Conservation (phyloP, 2,329 filamentous ascomycete species). For the Colletotrichum truncatum region DNA sequence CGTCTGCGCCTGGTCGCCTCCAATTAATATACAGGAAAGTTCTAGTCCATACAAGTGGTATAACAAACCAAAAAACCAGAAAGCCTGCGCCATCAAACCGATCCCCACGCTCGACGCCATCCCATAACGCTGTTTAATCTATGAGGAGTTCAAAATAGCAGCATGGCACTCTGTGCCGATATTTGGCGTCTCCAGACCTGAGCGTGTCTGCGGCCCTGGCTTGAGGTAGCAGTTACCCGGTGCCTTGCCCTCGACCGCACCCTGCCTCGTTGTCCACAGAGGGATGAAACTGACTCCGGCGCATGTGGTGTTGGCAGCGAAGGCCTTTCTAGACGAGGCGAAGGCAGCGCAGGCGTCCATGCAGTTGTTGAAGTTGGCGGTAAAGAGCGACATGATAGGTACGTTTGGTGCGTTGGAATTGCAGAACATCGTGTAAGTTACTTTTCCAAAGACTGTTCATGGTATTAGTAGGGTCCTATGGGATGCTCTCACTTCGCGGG, state of each 20-base stretch:
- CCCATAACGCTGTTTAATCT: not conserved
- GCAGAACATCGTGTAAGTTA: slow-evolving; percentile 53
- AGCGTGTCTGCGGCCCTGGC: slow-evolving; percentile 44
- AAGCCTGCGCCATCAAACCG: not conserved
- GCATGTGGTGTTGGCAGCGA: slow-evolving; percentile 38
- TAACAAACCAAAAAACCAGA: slow-evolving; percentile 7
- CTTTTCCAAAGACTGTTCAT: slow-evolving; percentile 44
- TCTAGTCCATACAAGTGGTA: not conserved
- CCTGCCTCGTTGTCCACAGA: slow-evolving; percentile 48
- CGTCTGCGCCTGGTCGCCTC: not conserved
- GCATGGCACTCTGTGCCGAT: slow-evolving; percentile 47
- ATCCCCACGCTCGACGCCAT: not conserved
- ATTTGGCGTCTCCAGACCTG: slow-evolving; percentile 39
- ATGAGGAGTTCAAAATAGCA: slow-evolving; percentile 36
- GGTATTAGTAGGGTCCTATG: slow-evolving; percentile 16
- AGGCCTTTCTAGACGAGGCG: slow-evolving; percentile 5
- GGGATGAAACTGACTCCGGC: slow-evolving; percentile 50
- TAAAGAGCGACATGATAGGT: slow-evolving; percentile 51
- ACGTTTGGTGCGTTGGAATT: slow-evolving; percentile 49
- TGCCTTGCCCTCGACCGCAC: slow-evolving; percentile 42
- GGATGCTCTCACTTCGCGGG: not conserved
- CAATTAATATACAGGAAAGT: not conserved
- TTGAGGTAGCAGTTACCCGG: slow-evolving; percentile 58
- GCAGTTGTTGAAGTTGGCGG: slow-evolving; percentile 52
- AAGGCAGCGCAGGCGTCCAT: slow-evolving; percentile 57